Evolutionary conservation across 139 green algal species (phyloP).

Genomic region (Spirogloea muscicola): DNA sequence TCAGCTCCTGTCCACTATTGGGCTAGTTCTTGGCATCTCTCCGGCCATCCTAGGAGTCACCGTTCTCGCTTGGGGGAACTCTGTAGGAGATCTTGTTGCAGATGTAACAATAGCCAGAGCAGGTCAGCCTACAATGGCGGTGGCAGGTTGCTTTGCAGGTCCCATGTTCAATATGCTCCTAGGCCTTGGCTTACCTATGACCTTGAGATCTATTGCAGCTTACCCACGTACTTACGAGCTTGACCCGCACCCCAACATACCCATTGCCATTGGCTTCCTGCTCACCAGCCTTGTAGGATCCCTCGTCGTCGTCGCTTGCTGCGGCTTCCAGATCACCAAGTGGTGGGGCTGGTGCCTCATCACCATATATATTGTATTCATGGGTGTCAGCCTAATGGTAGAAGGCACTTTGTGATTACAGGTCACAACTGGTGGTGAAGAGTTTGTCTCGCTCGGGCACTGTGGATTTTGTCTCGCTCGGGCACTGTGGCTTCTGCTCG

Average conservation of each 20-base stretch:
- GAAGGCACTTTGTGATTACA: no score
- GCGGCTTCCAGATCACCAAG: slow-evolving; percentile 19
- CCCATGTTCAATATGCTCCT: slow-evolving; percentile 58
- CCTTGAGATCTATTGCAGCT: slow-evolving; percentile 11
- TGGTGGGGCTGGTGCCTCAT: slow-evolving; percentile 39
- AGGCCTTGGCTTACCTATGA: slow-evolving; percentile 48
- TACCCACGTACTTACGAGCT: slow-evolving; percentile 20
- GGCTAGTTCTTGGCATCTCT: slow-evolving; percentile 28
- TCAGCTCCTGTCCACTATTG: slow-evolving; percentile 28
- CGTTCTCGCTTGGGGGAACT: slow-evolving; percentile 58
- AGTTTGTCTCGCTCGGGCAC: no score
- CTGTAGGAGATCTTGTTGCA: slow-evolving; percentile 48
- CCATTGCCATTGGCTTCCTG: slow-evolving; percentile 44
- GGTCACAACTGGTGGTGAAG: no score
- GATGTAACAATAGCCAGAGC: slow-evolving; percentile 46
- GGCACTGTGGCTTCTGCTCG: no score
- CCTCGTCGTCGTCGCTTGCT: slow-evolving; percentile 8
- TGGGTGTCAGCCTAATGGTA: no score
- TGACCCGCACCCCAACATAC: slow-evolving; percentile 36
- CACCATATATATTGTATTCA: slow-evolving; percentile 39
- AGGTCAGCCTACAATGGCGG: slow-evolving; percentile 43
- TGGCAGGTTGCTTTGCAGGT: slow-evolving; percentile 52
- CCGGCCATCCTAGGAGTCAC: slow-evolving; percentile 47
- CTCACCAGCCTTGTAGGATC: slow-evolving; percentile 24
- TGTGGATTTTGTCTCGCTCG: no score